Evolutionary conservation across 1,284 basidiomycete species (phyloP).

Genomic region (Fistulina hepatica): DNA sequence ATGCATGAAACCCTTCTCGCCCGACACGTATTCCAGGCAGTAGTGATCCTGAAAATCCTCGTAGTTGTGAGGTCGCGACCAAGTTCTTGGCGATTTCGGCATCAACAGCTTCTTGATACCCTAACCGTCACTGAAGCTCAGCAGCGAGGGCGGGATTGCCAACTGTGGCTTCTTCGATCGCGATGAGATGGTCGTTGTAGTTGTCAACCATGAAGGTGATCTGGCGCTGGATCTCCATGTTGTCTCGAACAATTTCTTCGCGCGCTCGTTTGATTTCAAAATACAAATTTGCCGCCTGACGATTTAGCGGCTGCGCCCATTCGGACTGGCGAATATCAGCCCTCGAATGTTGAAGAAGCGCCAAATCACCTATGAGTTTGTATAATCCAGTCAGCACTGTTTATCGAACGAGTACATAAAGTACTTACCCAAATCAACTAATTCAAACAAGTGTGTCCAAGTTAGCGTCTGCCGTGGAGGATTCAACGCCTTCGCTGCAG

Average conservation of each 20-base stretch:
- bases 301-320: constrained; percentile 21
- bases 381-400: constrained; percentile 11
- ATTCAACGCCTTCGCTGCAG: constrained; percentile 13
- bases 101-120: no score
- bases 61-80: no score
- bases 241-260: constrained; percentile 24
- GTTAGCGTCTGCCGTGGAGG: constrained; percentile 15
- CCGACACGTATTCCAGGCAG: no score
- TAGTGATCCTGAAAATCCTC: no score
- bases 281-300: constrained; percentile 17
- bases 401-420: constrained; percentile 12
- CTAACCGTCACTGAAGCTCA: no score
- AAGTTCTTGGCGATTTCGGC: no score
- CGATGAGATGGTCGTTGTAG: constrained; percentile 3
- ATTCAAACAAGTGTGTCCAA: constrained; percentile 24
- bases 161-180: constrained; percentile 18
- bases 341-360: constrained; percentile 23
- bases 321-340: constrained; percentile 18
- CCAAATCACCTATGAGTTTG: constrained; percentile 21
- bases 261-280: constrained; percentile 21
- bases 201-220: constrained; percentile 23
- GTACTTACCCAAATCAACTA: constrained; percentile 20
- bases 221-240: constrained; percentile 24
- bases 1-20: no score
- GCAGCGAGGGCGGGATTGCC: no score